Conservation (phyloP, 495 filamentous ascomycete species). For the Talaromyces proteolyticus region DNA sequence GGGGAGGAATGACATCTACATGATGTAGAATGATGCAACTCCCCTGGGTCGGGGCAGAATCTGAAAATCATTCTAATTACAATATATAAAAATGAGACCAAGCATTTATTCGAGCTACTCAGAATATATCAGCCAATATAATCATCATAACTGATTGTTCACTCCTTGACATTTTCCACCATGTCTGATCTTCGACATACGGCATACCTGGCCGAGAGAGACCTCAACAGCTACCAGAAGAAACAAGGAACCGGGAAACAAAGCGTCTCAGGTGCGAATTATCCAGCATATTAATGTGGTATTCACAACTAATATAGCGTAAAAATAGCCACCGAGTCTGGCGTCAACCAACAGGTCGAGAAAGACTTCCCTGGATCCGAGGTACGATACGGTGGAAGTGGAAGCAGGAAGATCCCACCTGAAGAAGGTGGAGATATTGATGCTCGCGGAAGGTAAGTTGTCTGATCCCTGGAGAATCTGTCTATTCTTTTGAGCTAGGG, state of each 20-base stretch:
- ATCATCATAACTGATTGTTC: background rate
- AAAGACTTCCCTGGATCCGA: conserved; percentile 36
- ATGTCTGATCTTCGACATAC: conserved; percentile 16
- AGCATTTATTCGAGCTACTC: too few species aligned
- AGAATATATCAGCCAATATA: background rate
- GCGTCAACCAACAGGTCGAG: conserved; percentile 40
- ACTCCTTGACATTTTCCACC: background rate
- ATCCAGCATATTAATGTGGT: background rate
- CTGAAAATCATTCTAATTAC: background rate
- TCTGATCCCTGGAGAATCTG: background rate
- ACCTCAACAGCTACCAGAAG: conserved; percentile 48
- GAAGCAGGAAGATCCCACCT: conserved; percentile 41
- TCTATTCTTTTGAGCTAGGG: background rate
- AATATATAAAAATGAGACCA: too few species aligned
- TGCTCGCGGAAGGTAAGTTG: conserved; percentile 35
- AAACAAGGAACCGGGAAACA: conserved; percentile 38
- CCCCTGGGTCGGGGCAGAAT: background rate
- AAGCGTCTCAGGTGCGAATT: conserved; percentile 40
- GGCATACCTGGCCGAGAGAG: conserved; percentile 42
- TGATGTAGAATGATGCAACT: conserved; percentile 36
- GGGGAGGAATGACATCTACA: conserved; percentile 26
- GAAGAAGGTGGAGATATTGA: conserved; percentile 45
- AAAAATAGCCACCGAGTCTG: conserved; percentile 42
- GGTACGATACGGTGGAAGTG: conserved; percentile 41
- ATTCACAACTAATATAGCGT: too few species aligned